A percentile compares a stretch with the other conserved stretches of the same genome.
Conservation (phyloP, 1,284 basidiomycete genomes). For the Volvariella surrecta region DNA sequence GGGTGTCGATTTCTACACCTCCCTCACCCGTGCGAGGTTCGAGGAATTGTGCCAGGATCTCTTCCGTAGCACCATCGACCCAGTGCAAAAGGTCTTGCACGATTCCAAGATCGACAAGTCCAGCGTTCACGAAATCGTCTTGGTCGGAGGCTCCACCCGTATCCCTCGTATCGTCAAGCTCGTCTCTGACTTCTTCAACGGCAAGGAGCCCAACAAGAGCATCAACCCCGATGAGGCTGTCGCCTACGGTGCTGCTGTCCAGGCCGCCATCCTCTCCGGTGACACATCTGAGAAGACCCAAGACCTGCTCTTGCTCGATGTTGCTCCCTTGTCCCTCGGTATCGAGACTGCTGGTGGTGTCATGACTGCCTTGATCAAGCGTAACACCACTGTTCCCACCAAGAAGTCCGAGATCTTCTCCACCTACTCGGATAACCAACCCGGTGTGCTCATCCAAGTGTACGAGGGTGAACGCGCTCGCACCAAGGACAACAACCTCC, state of each 20-base stretch:
- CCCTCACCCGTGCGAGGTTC: slow-evolving; percentile 97
- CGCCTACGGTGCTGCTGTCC: slow-evolving; percentile 98
- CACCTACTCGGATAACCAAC: slow-evolving; percentile 99
- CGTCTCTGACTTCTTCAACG: slow-evolving; percentile 98
- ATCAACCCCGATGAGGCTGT: slow-evolving; percentile 99
- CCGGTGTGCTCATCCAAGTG: slow-evolving; percentile 97
- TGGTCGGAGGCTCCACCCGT: slow-evolving; percentile 98
- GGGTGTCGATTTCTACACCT: slow-evolving; percentile 98
- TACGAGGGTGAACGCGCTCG: slow-evolving; percentile 99
- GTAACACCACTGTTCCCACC: slow-evolving; percentile 98
- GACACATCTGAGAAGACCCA: slow-evolving; percentile 98
- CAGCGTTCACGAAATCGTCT: slow-evolving; percentile 93
- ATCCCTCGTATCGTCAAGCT: slow-evolving; percentile 98
- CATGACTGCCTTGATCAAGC: slow-evolving; percentile 95
- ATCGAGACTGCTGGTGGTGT: slow-evolving; percentile 99
- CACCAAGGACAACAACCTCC: slow-evolving; percentile 98
- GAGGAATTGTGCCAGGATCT: slow-evolving; percentile 97
- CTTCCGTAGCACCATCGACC: slow-evolving; percentile 95
- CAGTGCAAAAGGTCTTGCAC: slow-evolving; percentile 96
- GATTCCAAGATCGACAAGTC: slow-evolving; percentile 98
- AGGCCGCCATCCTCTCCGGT: slow-evolving; percentile 96
- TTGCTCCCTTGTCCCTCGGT: slow-evolving; percentile 92
- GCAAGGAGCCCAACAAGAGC: slow-evolving; percentile 92
- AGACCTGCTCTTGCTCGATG: slow-evolving; percentile 95
- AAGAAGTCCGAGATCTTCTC: slow-evolving; percentile 99